Evolutionary conservation across 106 monocot species (phyloP).

Genomic region (Xerophyta viscosa): DNA sequence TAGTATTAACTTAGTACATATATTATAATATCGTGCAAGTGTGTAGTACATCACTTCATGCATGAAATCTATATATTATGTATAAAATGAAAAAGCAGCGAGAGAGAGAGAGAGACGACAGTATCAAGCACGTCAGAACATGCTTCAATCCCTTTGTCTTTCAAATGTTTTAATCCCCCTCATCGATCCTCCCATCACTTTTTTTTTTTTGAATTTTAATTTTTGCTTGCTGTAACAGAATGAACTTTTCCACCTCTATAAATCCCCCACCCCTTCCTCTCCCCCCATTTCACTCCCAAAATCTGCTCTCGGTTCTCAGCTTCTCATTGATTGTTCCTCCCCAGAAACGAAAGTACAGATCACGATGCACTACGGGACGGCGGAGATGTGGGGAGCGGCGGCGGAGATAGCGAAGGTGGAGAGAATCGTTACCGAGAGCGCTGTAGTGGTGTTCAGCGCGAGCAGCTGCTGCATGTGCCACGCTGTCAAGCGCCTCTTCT

Average conservation of each 20-base stretch:
- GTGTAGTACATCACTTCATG: too few species aligned
- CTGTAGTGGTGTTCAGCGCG: conserved; percentile 80
- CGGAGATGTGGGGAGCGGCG: neutral
- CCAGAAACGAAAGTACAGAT: neutral
- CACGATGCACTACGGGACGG: conserved; percentile 28
- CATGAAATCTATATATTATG: too few species aligned
- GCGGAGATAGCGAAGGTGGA: conserved; percentile 41
- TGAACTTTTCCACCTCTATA: neutral
- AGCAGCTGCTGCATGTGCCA: conserved; percentile 98
- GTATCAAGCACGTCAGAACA: conserved; percentile 17
- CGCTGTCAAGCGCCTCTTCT: conserved; percentile 74
- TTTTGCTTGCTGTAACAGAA: conserved; percentile 17
- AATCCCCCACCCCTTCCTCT: neutral
- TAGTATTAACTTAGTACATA: too few species aligned
- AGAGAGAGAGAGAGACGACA: too few species aligned
- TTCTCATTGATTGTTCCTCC: neutral
- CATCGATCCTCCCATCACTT: too few species aligned
- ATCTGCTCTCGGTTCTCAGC: too few species aligned
- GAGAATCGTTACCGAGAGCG: conserved; percentile 56
- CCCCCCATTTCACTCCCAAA: neutral
- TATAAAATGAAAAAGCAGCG: too few species aligned
- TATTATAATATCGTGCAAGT: too few species aligned
- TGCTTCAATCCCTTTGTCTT: neutral
- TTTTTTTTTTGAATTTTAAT: neutral
- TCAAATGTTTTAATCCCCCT: too few species aligned